Conservation (phyloP, 139 green algal species). For the Coelastrella sp. region DNA sequence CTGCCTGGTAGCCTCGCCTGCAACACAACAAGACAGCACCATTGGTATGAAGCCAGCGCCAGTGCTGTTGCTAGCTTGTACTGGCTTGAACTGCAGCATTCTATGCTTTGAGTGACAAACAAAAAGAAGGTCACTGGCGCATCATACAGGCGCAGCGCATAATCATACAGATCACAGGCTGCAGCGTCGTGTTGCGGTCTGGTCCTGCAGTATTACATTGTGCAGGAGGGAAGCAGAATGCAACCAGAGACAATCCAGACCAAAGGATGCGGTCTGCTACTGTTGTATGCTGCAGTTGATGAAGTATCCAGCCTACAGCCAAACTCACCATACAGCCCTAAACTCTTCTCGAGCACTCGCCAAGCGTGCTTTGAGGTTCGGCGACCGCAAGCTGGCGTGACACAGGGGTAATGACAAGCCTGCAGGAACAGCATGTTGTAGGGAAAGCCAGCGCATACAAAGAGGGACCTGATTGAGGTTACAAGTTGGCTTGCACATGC, state of each 20-base stretch:
- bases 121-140: neutral
- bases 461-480: no score
- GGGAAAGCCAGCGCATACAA: neutral
- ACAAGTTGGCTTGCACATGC: no score
- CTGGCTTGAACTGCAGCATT: neutral
- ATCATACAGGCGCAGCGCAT: neutral
- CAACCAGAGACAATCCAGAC: neutral
- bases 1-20: constrained; percentile 32
- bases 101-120: neutral
- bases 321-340: constrained; percentile 59
- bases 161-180: neutral
- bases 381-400: constrained; percentile 60
- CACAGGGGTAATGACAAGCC: constrained; percentile 25
- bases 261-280: neutral
- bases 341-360: constrained; percentile 65
- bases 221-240: neutral
- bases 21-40: neutral
- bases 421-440: constrained; percentile 45
- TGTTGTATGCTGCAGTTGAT: neutral
- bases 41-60: no score
- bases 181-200: neutral
- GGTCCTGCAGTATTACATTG: no score
- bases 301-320: neutral
- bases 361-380: constrained; percentile 66
- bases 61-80: neutral